These are phyloP conservation scores for Funneliformis caledonium DNA, from an alignment of 371 early-diverging fungal species.

Conservation along the genomic window DNA sequence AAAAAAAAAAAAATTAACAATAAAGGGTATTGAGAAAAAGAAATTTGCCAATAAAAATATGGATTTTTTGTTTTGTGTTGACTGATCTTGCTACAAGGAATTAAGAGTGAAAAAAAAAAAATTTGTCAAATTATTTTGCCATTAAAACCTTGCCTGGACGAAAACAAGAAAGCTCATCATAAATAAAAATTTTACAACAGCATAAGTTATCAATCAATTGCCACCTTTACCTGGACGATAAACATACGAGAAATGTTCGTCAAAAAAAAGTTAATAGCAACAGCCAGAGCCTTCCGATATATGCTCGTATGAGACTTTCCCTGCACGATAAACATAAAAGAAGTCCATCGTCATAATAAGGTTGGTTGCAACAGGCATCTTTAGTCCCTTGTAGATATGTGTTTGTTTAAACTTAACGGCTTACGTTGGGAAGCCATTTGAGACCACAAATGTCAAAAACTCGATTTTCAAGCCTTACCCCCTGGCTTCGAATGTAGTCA, in stretches of 20 bases:
- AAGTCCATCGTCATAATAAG: not conserved
- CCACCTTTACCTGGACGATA: not conserved
- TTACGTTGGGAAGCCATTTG: slow-evolving; percentile 10
- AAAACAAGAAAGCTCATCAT: not conserved
- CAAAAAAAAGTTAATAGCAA: not conserved
- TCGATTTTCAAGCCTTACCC: slow-evolving; percentile 10
- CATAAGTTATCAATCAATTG: not conserved
- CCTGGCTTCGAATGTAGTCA: slow-evolving; percentile 3
- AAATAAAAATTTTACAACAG: not conserved
- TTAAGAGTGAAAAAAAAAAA: not conserved
- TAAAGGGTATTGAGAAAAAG: not conserved
- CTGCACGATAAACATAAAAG: not conserved
- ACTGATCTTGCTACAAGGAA: not conserved
- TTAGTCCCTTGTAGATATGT: not conserved
- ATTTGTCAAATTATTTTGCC: not conserved
- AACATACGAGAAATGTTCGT: not conserved
- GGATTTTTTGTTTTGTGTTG: not conserved
- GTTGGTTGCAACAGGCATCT: not conserved
- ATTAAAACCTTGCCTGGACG: not conserved
- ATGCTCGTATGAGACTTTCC: not conserved
- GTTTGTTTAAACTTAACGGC: not conserved
- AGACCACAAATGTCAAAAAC: slow-evolving; percentile 8
- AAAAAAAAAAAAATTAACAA: too few species aligned
- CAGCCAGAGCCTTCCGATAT: not conserved
- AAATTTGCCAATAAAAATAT: not conserved